A percentile compares a stretch with the other conserved stretches of the same genome.
phyloP scores from a whole-genome alignment of 108 stramenopile species.

The Epithemia pelagica region DNA sequence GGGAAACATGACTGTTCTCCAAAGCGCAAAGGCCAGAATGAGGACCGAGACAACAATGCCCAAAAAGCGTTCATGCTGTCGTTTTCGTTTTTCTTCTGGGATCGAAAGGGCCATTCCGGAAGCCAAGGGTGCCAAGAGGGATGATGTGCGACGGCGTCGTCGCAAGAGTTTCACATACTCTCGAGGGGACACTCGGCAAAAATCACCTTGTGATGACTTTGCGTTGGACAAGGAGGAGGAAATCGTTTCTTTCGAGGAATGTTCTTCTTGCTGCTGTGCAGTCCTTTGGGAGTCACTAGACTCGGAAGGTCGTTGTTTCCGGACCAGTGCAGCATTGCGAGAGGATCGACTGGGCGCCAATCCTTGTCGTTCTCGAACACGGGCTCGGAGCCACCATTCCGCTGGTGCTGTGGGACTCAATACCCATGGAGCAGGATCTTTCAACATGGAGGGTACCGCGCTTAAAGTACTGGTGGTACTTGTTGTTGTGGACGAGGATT shows the following conservation, averaged over 20 bases:
- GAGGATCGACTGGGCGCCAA: neutral
- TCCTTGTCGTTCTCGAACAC: neutral
- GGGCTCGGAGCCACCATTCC: neutral
- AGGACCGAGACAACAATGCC: neutral
- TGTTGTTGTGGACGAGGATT: neutral
- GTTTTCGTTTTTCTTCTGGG: neutral
- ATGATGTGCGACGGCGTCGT: neutral
- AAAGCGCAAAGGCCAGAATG: neutral
- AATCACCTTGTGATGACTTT: neutral
- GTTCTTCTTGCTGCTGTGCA: neutral
- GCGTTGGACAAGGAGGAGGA: neutral
- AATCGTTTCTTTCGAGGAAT: neutral
- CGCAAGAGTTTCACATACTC: neutral
- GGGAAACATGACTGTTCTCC: neutral
- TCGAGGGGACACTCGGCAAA: neutral
- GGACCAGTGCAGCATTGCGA: neutral
- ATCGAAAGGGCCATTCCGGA: neutral
- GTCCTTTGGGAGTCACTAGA: neutral
- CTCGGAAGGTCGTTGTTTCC: neutral
- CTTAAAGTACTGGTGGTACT: neutral
- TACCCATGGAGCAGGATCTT: neutral
- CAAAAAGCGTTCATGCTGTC: neutral
- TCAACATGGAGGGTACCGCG: neutral
- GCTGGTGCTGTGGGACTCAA: neutral
- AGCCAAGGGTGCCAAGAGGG: neutral